These are phyloP conservation scores for Coniella lustricola DNA, from an alignment of 2,329 filamentous ascomycete species.

Conservation along the genomic window DNA sequence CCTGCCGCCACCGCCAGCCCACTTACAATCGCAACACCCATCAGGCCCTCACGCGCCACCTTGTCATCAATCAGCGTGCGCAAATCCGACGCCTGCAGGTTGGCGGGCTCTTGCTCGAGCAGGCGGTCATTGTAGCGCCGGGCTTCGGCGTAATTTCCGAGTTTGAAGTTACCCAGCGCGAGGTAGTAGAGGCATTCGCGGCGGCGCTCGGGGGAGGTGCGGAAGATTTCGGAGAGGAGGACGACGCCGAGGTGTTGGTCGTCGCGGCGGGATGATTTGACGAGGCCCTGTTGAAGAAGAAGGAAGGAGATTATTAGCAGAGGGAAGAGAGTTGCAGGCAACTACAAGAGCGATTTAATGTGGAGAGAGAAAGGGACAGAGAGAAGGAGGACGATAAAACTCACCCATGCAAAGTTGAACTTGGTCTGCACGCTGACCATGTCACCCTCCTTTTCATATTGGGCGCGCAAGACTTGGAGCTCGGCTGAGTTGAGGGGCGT, in stretches of 20 bases:
- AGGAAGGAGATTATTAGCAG: constrained; percentile 1
- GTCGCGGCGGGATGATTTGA: constrained; percentile 76
- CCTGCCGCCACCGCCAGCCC: constrained; percentile 88
- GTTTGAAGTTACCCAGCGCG: constrained; percentile 93
- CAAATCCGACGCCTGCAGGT: constrained; percentile 84
- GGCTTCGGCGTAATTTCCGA: constrained; percentile 94
- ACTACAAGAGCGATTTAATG: background rate
- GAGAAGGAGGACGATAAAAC: constrained; percentile 17
- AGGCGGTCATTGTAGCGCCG: constrained; percentile 90
- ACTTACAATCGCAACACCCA: constrained; percentile 92
- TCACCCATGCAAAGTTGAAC: constrained; percentile 99
- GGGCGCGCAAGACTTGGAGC: constrained; percentile 82
- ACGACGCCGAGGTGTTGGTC: constrained; percentile 95
- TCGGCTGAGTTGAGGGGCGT: constrained; percentile 91
- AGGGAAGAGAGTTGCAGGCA: background rate
- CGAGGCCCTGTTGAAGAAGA: constrained; percentile 74
- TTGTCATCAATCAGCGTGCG: constrained; percentile 88
- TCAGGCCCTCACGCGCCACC: constrained; percentile 86
- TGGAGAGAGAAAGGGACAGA: background rate
- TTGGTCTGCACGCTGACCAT: constrained; percentile 97
- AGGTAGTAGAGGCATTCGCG: constrained; percentile 98
- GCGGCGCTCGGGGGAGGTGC: constrained; percentile 81
- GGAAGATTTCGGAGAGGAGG: constrained; percentile 93
- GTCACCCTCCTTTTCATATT: constrained; percentile 96
- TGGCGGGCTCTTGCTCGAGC: constrained; percentile 82